phyloP scores from a whole-genome alignment of 148 eudicot genomes.

The Pouteria glomerata region DNA sequence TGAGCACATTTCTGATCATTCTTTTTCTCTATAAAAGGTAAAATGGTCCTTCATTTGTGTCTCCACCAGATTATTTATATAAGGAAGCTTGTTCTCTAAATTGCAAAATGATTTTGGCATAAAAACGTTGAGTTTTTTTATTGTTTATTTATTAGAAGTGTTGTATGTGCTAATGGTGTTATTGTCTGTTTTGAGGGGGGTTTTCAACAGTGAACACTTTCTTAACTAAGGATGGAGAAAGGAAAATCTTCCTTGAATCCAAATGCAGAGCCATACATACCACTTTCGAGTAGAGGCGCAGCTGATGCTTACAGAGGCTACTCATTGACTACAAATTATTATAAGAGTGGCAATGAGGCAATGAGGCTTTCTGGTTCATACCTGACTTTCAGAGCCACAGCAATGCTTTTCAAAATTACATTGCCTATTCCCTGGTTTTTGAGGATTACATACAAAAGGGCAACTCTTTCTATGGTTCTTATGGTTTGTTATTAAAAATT shows the following conservation, averaged over 20 bases:
- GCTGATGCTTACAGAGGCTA: constrained; percentile 23
- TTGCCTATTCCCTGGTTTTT: too few species aligned
- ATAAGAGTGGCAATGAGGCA: too few species aligned
- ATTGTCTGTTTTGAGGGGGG: background rate
- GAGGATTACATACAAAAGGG: constrained; percentile 42
- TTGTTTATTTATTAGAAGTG: too few species aligned
- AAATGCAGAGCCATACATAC: constrained; percentile 61
- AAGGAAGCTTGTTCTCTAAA: too few species aligned
- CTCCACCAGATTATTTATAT: too few species aligned
- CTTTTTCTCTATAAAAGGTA: too few species aligned
- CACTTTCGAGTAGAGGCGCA: constrained; percentile 59
- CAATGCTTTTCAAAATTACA: too few species aligned
- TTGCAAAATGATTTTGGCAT: too few species aligned
- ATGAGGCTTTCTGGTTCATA: constrained; percentile 15
- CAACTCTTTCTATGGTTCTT: constrained; percentile 22
- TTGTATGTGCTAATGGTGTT: background rate
- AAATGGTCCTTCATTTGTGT: too few species aligned
- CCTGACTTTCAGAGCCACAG: constrained; percentile 22
- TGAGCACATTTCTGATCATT: too few species aligned
- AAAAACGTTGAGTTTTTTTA: background rate
- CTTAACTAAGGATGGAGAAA: constrained; percentile 38
- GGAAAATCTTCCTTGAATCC: constrained; percentile 73
- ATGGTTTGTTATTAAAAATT: background rate
- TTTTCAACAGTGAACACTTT: constrained; percentile 22
- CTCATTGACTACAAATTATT: too few species aligned